Evolutionary conservation across 768 basidiomycete genomes (phyloP).

Genomic region (Polyporus arcularius): DNA sequence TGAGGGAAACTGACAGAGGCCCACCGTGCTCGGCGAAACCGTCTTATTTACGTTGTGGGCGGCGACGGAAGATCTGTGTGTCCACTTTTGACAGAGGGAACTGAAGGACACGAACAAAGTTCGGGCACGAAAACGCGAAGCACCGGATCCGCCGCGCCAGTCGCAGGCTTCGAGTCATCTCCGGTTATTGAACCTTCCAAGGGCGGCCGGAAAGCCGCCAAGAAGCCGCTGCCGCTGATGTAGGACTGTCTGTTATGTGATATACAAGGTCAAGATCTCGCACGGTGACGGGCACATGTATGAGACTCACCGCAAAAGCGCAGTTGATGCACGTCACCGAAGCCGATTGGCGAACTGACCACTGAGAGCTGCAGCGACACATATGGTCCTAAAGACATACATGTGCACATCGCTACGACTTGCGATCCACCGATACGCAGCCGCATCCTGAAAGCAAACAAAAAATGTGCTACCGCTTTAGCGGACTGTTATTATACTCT

Average conservation of each 20-base stretch:
- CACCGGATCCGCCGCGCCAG: neutral
- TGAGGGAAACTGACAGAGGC: neutral
- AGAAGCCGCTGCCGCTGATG: no score
- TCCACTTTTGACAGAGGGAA: neutral
- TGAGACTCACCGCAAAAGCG: no score
- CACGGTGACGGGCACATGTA: no score
- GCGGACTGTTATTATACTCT: no score
- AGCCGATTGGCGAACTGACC: neutral
- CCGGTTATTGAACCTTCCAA: neutral
- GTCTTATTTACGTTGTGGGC: neutral
- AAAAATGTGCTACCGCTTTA: no score
- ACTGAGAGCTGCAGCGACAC: no score
- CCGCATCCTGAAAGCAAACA: no score
- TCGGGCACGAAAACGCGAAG: neutral
- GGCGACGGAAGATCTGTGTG: neutral
- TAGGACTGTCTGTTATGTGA: no score
- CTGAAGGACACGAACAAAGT: neutral
- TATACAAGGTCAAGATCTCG: neutral
- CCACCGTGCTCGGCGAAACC: neutral
- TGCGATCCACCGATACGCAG: no score
- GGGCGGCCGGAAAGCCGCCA: no score
- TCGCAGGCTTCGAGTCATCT: neutral
- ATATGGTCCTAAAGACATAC: no score
- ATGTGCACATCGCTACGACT: no score
- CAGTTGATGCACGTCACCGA: neutral